Evolutionary conservation across 768 basidiomycete species (phyloP).

Genomic region (Steccherinum ochraceum): DNA sequence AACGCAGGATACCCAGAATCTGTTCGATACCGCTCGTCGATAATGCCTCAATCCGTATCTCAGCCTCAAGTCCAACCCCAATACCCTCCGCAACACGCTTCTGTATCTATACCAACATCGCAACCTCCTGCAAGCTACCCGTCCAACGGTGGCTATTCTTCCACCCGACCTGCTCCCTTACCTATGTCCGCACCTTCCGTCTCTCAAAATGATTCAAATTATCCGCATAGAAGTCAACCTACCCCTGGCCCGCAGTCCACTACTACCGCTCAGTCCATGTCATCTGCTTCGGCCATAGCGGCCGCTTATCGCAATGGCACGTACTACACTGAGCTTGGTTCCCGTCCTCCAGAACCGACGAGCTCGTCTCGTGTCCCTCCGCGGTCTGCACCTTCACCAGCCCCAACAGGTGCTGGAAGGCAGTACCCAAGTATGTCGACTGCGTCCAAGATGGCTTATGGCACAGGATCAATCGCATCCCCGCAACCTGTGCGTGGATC

Average conservation of each 20-base stretch:
- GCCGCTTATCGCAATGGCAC: constrained; percentile 11
- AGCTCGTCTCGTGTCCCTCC: constrained; percentile 14
- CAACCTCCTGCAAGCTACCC: neutral
- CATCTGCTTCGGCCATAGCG: constrained; percentile 12
- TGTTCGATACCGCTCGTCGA: constrained; percentile 20
- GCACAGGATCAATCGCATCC: constrained; percentile 7
- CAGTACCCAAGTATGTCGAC: constrained; percentile 11
- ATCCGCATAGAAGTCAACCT: neutral
- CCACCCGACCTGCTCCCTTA: neutral
- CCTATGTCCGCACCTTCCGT: neutral
- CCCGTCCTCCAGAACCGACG: constrained; percentile 7
- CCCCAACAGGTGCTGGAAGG: constrained; percentile 12
- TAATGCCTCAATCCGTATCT: constrained; percentile 7
- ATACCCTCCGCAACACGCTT: neutral
- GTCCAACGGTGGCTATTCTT: neutral
- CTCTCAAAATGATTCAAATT: neutral
- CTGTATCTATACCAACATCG: neutral
- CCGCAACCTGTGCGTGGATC: constrained; percentile 14
- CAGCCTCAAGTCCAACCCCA: constrained; percentile 4
- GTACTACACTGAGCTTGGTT: constrained; percentile 2
- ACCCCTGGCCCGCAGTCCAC: constrained; percentile 1
- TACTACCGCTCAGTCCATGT: constrained; percentile 4
- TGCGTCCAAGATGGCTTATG: constrained; percentile 11
- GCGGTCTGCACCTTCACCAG: constrained; percentile 19
- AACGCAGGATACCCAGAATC: constrained; percentile 21